phyloP scores from a whole-genome alignment of 805 yeast species.

The Ogataea angusta region DNA sequence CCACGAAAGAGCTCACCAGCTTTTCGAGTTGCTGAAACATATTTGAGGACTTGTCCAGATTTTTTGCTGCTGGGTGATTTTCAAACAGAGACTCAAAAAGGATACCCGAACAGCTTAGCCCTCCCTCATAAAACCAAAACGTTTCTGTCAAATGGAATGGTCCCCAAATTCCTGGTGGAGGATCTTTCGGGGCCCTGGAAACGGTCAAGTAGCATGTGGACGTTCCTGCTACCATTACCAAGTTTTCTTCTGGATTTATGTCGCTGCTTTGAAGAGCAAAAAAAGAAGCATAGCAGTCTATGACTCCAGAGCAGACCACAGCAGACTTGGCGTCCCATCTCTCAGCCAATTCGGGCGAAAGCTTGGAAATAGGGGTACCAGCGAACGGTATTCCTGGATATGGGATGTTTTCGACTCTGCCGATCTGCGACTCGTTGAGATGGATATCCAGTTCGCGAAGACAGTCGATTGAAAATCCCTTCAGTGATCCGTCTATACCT shows the following conservation, averaged over 20 bases:
- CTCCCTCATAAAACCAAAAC: slow-evolving; percentile 46
- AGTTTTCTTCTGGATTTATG: slow-evolving; percentile 17
- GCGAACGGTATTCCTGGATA: slow-evolving; percentile 29
- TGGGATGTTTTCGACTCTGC: slow-evolving; percentile 25
- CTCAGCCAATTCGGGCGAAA: slow-evolving; percentile 3
- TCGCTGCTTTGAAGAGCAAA: slow-evolving; percentile 26
- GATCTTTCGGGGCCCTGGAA: slow-evolving; percentile 11
- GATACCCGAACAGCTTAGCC: slow-evolving; percentile 58
- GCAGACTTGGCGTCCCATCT: slow-evolving; percentile 3
- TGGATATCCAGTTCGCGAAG: slow-evolving; percentile 14
- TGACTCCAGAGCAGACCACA: slow-evolving; percentile 44
- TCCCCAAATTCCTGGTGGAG: slow-evolving; percentile 54
- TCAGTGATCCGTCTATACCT: slow-evolving; percentile 56
- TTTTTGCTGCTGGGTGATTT: slow-evolving; percentile 33
- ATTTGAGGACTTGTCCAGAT: slow-evolving; percentile 5
- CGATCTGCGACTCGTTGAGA: slow-evolving; percentile 25
- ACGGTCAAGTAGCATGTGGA: slow-evolving; percentile 52
- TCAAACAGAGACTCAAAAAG: slow-evolving; percentile 46
- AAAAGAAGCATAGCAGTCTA: slow-evolving; percentile 61
- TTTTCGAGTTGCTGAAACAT: slow-evolving; percentile 16
- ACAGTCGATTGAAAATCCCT: slow-evolving; percentile 41
- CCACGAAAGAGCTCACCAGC: slow-evolving; percentile 22
- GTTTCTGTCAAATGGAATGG: slow-evolving; percentile 42
- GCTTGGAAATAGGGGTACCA: slow-evolving; percentile 31
- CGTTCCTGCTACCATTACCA: slow-evolving; percentile 60